Percentiles rank a stretch among this genome's conserved stretches.
Evolutionary conservation across 192 early-diverging fungal species (phyloP).

Genomic region (Linnemannia hyalina): DNA sequence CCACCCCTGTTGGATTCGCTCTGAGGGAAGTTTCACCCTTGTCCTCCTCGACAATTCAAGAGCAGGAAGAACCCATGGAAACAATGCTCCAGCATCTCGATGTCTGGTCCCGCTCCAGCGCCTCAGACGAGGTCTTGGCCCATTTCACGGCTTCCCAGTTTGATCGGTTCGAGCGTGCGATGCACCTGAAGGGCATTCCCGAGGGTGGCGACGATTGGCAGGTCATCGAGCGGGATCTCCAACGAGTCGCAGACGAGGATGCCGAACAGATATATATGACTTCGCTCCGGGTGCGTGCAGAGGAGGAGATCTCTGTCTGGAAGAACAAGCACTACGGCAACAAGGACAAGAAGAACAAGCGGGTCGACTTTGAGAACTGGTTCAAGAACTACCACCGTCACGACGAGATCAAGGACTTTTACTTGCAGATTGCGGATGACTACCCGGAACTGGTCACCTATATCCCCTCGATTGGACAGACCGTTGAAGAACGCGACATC

Average conservation of each 20-base stretch:
- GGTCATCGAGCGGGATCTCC: slow-evolving; percentile 43
- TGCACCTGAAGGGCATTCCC: slow-evolving; percentile 19
- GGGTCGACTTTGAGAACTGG: slow-evolving; percentile 55
- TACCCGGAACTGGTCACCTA: slow-evolving; percentile 64
- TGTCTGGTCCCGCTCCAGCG: slow-evolving; percentile 42
- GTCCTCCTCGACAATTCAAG: neutral
- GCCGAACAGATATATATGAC: slow-evolving; percentile 21
- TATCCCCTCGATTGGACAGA: slow-evolving; percentile 72
- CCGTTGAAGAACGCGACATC: slow-evolving; percentile 66
- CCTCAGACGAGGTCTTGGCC: slow-evolving; percentile 36
- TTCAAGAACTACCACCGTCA: slow-evolving; percentile 65
- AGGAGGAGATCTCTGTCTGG: neutral
- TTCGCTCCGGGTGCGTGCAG: neutral
- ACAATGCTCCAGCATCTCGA: slow-evolving; percentile 38
- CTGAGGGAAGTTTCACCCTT: neutral
- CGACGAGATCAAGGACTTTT: slow-evolving; percentile 64
- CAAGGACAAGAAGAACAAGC: slow-evolving; percentile 17
- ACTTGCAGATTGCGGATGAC: slow-evolving; percentile 57
- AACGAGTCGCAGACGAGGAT: slow-evolving; percentile 30
- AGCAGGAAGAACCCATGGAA: slow-evolving; percentile 17
- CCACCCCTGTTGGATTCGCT: slow-evolving; percentile 12
- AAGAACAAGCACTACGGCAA: neutral
- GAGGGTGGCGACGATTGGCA: slow-evolving; percentile 33
- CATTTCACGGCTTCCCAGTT: slow-evolving; percentile 42
- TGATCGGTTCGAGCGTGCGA: slow-evolving; percentile 20